phyloP scores from a whole-genome alignment of 148 eudicot species.

The Rhododendron ferrugineum region DNA sequence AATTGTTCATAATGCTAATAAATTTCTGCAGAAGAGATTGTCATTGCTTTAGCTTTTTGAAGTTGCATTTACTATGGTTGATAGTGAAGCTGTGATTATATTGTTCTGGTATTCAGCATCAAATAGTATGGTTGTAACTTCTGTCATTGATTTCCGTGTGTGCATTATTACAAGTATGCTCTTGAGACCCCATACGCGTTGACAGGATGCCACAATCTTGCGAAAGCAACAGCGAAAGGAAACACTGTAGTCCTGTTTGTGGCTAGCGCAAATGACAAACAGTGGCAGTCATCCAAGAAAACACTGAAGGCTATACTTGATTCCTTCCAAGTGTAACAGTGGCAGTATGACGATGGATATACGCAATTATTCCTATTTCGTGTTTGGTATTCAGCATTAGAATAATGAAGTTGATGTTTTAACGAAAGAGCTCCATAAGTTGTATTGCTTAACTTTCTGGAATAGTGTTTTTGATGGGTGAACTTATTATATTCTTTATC shows the following conservation, averaged over 20 bases:
- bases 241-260: conserved; percentile 79
- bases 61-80: no score
- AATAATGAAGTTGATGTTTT: conserved; percentile 2
- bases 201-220: conserved; percentile 89
- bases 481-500: neutral
- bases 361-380: no score
- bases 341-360: no score
- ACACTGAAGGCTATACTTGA: conserved; percentile 72
- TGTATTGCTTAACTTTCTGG: neutral
- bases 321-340: conserved; percentile 73
- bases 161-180: conserved; percentile 88
- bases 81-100: no score
- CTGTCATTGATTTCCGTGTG: conserved; percentile 9
- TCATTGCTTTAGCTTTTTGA: no score
- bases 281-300: conserved; percentile 74
- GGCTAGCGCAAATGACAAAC: conserved; percentile 88
- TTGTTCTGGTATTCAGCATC: no score
- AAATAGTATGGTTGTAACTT: neutral
- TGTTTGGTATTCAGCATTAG: conserved; percentile 5
- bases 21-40: no score
- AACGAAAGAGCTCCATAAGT: neutral
- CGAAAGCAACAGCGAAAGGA: conserved; percentile 93
- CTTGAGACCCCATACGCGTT: conserved; percentile 89
- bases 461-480: neutral
- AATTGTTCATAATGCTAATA: no score